Conservation (phyloP, 1,284 basidiomycete species). For the Naganishia cerealis region DNA sequence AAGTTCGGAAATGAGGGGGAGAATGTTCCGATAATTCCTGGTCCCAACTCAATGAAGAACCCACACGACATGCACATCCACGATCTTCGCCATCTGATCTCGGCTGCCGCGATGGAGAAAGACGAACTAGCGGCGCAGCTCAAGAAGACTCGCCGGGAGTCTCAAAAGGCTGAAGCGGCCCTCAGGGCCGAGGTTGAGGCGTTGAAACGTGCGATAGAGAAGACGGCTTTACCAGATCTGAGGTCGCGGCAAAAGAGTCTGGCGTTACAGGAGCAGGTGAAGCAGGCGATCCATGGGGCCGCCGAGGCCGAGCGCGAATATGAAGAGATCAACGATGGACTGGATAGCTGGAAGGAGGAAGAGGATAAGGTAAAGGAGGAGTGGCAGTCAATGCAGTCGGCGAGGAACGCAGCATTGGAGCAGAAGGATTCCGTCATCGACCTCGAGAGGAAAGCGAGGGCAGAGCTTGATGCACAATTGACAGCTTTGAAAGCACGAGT, state of each 20-base stretch:
- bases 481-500: constrained; percentile 62
- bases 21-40: constrained; percentile 8
- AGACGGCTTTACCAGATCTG: constrained; percentile 50
- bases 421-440: constrained; percentile 46
- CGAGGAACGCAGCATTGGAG: constrained; percentile 38
- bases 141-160: constrained; percentile 52
- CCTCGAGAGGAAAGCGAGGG: constrained; percentile 42
- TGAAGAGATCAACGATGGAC: constrained; percentile 41
- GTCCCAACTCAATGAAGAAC: not conserved
- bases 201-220: constrained; percentile 52
- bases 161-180: constrained; percentile 51
- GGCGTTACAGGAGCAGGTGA: constrained; percentile 54
- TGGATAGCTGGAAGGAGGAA: constrained; percentile 42
- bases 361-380: constrained; percentile 40
- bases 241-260: constrained; percentile 53
- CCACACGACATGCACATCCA: constrained; percentile 48
- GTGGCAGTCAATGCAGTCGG: constrained; percentile 39
- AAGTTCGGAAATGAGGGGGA: not conserved
- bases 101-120: constrained; percentile 48
- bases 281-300: constrained; percentile 52
- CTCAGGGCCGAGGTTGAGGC: constrained; percentile 51
- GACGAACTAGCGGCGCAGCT: constrained; percentile 50
- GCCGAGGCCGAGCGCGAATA: constrained; percentile 48
- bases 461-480: constrained; percentile 50
- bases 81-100: constrained; percentile 48